Conservation (phyloP, 2,329 filamentous ascomycete species). For the Diplodia corticola region DNA sequence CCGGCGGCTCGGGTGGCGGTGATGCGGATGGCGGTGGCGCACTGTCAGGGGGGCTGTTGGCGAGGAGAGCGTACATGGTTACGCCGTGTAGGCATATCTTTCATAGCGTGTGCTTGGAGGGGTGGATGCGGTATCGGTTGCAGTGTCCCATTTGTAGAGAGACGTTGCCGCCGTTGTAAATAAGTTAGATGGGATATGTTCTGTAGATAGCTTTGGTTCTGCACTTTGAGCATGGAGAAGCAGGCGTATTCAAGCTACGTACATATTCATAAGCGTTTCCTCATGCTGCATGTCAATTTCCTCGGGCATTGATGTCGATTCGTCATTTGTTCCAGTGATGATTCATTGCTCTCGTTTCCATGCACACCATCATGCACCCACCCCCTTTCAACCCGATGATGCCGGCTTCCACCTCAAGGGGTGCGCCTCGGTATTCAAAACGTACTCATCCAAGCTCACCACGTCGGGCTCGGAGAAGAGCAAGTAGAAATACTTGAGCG, state of each 20-base stretch:
- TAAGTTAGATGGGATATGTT: neutral
- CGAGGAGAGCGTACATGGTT: slow-evolving; percentile 88
- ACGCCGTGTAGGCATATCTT: slow-evolving; percentile 97
- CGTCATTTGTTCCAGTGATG: too few species aligned
- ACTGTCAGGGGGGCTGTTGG: slow-evolving; percentile 65
- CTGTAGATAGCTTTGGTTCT: neutral
- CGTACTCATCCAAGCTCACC: slow-evolving; percentile 49
- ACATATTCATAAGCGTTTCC: too few species aligned
- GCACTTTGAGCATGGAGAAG: too few species aligned
- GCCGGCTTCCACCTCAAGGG: neutral
- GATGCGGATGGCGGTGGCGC: slow-evolving; percentile 49
- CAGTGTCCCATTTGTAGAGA: slow-evolving; percentile 96
- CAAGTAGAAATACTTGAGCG: slow-evolving; percentile 53
- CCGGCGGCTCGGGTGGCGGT: slow-evolving; percentile 50
- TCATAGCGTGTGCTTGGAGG: slow-evolving; percentile 86
- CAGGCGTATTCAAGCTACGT: too few species aligned
- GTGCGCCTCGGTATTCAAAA: slow-evolving; percentile 39
- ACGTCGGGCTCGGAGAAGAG: slow-evolving; percentile 46
- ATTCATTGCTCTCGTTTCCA: neutral
- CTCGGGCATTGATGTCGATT: too few species aligned
- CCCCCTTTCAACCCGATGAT: neutral
- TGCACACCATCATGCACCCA: too few species aligned
- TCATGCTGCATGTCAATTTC: too few species aligned
- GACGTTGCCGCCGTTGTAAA: slow-evolving; percentile 75
- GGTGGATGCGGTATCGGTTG: slow-evolving; percentile 90